A percentile compares a stretch with the other conserved stretches of the same genome.
Evolutionary conservation across 768 basidiomycete species (phyloP).

Genomic region (Lentinula sp.): DNA sequence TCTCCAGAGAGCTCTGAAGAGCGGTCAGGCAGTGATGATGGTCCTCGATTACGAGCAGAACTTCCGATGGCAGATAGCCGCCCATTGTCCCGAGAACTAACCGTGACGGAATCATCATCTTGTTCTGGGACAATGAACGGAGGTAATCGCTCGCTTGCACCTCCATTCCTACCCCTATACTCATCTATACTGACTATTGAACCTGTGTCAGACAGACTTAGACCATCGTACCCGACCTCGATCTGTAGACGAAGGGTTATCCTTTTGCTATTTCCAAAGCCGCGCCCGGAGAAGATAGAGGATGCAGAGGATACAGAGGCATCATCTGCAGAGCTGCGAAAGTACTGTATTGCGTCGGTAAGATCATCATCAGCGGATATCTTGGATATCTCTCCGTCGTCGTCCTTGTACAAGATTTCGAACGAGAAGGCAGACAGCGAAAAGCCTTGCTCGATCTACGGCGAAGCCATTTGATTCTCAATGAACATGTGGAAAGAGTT

Average conservation of each 20-base stretch:
- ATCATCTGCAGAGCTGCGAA: conserved; percentile 71
- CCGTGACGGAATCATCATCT: conserved; percentile 72
- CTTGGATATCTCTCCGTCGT: conserved; percentile 73
- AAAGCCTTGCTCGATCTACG: conserved; percentile 82
- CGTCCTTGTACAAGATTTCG: conserved; percentile 78
- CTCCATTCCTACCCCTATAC: conserved; percentile 48
- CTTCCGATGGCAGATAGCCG: not conserved
- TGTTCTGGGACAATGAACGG: conserved; percentile 38
- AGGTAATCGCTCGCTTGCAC: conserved; percentile 45
- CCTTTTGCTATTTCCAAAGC: conserved; percentile 53
- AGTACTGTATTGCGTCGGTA: conserved; percentile 84
- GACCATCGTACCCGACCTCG: conserved; percentile 84
- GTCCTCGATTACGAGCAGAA: not conserved
- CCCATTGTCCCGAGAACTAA: conserved; percentile 61
- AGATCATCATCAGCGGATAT: conserved; percentile 71
- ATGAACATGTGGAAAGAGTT: not conserved
- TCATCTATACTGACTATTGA: conserved; percentile 79
- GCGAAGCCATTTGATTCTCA: conserved; percentile 5
- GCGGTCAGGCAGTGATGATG: not conserved
- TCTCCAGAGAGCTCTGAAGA: conserved; percentile 10
- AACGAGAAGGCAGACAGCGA: conserved; percentile 65
- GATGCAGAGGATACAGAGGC: conserved; percentile 63
- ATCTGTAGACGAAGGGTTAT: conserved; percentile 77
- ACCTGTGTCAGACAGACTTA: conserved; percentile 82
- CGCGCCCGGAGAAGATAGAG: conserved; percentile 67